These are phyloP conservation scores for Irineochytrium annulatum DNA, from an alignment of 192 early-diverging fungal genomes.

Conservation along the genomic window DNA sequence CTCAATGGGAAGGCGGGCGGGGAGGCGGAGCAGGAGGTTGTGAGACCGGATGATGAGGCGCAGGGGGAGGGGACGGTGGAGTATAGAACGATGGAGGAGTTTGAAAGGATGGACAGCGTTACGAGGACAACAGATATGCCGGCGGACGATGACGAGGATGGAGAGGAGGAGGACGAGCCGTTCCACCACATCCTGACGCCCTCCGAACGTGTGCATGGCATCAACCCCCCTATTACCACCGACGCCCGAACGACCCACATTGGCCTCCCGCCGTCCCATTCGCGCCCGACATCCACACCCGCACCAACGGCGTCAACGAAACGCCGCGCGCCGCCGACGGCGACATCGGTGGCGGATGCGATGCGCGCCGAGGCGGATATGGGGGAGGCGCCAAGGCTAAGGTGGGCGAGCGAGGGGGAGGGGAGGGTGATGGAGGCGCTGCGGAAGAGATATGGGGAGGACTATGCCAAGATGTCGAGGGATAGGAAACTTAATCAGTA, in stretches of 20 bases:
- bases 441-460: constrained; percentile 35
- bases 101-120: constrained; percentile 34
- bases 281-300: not conserved
- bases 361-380: constrained; percentile 21
- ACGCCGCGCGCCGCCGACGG: not conserved
- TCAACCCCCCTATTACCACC: constrained; percentile 25
- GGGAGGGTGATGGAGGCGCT: constrained; percentile 26
- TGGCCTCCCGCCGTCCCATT: not conserved
- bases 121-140: not conserved
- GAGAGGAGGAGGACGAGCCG: constrained; percentile 16
- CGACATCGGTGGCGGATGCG: constrained; percentile 12
- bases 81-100: constrained; percentile 19
- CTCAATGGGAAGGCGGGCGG: constrained; percentile 52
- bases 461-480: constrained; percentile 46
- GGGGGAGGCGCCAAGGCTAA: constrained; percentile 7
- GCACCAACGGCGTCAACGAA: not conserved
- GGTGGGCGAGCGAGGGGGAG: constrained; percentile 41
- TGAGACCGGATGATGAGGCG: too few relatives aligned
- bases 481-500: constrained; percentile 48
- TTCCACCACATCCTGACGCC: too few relatives aligned
- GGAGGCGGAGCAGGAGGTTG: constrained; percentile 28
- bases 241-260: constrained; percentile 14
- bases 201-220: constrained; percentile 11
- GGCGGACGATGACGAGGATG: constrained; percentile 13
- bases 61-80: constrained; percentile 17